Evolutionary conservation across 768 basidiomycete genomes (phyloP).

Genomic region (Amanita pallidorosea): DNA sequence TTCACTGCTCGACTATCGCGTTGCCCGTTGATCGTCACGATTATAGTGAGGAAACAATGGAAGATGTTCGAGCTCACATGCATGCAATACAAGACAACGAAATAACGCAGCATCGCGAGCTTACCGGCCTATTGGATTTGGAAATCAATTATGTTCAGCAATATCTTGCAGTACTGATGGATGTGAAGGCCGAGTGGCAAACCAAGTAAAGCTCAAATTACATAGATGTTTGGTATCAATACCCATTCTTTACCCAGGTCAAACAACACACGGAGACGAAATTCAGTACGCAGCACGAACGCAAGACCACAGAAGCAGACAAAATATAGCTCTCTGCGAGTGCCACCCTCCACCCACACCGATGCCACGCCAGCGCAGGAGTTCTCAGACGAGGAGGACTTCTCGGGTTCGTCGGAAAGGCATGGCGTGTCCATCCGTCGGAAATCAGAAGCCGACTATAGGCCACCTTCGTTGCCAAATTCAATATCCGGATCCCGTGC

Average conservation of each 20-base stretch:
- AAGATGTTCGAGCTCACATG: slow-evolving; percentile 78
- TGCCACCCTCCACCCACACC: slow-evolving; percentile 9
- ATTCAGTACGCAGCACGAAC: not conserved
- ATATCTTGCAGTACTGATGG: slow-evolving; percentile 63
- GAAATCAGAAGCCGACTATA: slow-evolving; percentile 16
- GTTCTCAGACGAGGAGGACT: slow-evolving; percentile 26
- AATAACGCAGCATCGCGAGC: slow-evolving; percentile 42
- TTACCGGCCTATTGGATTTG: slow-evolving; percentile 60
- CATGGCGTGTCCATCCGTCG: slow-evolving; percentile 18
- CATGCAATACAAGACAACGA: slow-evolving; percentile 75
- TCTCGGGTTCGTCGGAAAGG: slow-evolving; percentile 11
- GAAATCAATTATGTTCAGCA: slow-evolving; percentile 67
- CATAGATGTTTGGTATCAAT: not conserved
- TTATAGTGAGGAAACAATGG: slow-evolving; percentile 71
- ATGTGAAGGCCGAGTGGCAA: slow-evolving; percentile 59
- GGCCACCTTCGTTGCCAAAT: slow-evolving; percentile 32
- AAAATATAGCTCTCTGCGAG: slow-evolving; percentile 11
- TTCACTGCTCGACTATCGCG: not conserved
- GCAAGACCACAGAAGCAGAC: slow-evolving; percentile 11
- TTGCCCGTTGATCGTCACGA: not conserved
- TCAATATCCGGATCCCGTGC: slow-evolving; percentile 32
- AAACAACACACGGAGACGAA: not conserved
- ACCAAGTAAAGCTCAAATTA: slow-evolving; percentile 18
- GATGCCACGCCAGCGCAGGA: slow-evolving; percentile 11
- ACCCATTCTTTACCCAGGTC: not conserved